These are phyloP conservation scores for Exophiala dermatitidis DNA, from an alignment of 2,329 filamentous ascomycete species.

Conservation along the genomic window DNA sequence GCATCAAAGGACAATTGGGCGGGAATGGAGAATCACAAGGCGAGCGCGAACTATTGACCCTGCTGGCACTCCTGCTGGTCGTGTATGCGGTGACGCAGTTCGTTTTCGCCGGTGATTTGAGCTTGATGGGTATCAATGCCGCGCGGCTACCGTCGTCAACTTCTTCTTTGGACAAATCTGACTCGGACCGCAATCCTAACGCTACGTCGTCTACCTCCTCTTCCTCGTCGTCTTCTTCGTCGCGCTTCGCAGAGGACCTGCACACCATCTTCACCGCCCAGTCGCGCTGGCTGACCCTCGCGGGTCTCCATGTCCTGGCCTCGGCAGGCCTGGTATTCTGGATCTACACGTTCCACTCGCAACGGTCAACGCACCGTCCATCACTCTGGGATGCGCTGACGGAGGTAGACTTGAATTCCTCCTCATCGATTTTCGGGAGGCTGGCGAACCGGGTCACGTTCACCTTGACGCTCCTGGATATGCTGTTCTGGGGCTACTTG, in stretches of 20 bases:
- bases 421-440: not conserved
- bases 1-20: too few species aligned
- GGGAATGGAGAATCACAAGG: not conserved
- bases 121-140: not conserved
- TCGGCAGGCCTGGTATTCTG: conserved; percentile 17
- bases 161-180: not conserved
- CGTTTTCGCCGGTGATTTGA: conserved; percentile 22
- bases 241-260: conserved; percentile 20
- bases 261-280: conserved; percentile 20
- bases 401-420: not conserved
- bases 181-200: not conserved
- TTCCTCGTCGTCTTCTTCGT: not conserved
- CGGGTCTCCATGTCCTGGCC: conserved; percentile 19
- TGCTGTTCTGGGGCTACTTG: conserved; percentile 28
- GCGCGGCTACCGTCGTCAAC: not conserved
- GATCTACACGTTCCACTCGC: conserved; percentile 24
- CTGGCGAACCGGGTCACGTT: conserved; percentile 26
- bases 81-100: conserved; percentile 16
- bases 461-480: conserved; percentile 19
- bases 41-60: conserved; percentile 19
- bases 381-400: not conserved
- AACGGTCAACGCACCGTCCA: not conserved
- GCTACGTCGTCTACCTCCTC: not conserved
- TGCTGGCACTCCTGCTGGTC: conserved; percentile 18
- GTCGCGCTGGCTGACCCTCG: conserved; percentile 19